Percentiles rank a stretch among this genome's conserved stretches.
phyloP scores from a whole-genome alignment of 108 stramenopile genomes.

The Cyclotella distinguenda region DNA sequence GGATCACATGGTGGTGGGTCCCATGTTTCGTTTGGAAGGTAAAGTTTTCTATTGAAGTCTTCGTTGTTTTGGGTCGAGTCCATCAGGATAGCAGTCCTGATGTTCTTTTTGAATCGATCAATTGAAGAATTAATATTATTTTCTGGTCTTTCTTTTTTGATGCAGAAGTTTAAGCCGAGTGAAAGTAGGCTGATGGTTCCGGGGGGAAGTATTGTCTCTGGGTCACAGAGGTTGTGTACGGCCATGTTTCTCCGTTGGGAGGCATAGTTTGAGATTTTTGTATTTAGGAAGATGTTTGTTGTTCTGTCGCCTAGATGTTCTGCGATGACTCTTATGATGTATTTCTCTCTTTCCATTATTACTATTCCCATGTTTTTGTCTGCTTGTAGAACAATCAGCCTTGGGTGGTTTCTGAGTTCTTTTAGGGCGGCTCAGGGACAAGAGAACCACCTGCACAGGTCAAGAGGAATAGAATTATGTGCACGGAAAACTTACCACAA shows the following conservation, averaged over 20 bases:
- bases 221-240: not conserved
- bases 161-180: constrained; percentile 21
- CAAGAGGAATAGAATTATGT: no score
- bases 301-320: constrained; percentile 14
- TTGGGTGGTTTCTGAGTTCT: not conserved
- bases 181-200: constrained; percentile 7
- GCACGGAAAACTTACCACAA: no score
- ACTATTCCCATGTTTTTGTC: not conserved
- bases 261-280: not conserved
- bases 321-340: constrained; percentile 5
- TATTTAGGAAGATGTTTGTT: not conserved
- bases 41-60: constrained; percentile 7
- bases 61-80: not conserved
- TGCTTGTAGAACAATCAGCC: not conserved
- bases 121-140: not conserved
- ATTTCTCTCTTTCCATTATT: not conserved
- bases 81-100: not conserved
- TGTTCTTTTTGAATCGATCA: constrained; percentile 2
- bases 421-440: no score
- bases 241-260: no score
- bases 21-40: not conserved
- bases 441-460: no score
- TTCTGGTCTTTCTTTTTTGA: constrained; percentile 8
- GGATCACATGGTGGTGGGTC: not conserved
- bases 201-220: not conserved